Conservation (phyloP, 1,284 basidiomycete species). For the Malassezia sympodialis region DNA sequence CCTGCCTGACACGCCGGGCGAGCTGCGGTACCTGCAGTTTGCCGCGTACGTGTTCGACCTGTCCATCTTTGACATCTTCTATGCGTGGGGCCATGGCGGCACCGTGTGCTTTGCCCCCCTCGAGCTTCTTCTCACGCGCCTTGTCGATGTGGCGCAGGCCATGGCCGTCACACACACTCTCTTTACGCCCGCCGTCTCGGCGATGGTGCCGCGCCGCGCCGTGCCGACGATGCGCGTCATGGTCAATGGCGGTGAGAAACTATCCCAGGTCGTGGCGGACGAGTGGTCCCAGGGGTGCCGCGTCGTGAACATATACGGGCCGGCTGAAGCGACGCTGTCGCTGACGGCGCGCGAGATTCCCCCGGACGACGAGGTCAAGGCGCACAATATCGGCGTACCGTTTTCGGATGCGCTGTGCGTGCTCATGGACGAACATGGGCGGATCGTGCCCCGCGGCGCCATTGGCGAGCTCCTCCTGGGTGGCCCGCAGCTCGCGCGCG, state of each 20-base stretch:
- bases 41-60: slow-evolving; percentile 48
- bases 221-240: slow-evolving; percentile 44
- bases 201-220: slow-evolving; percentile 40
- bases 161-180: slow-evolving; percentile 42
- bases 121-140: slow-evolving; percentile 30
- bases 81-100: slow-evolving; percentile 42
- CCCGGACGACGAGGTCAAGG: slow-evolving; percentile 41
- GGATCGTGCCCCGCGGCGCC: slow-evolving; percentile 44
- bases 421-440: slow-evolving; percentile 33
- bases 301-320: slow-evolving; percentile 46
- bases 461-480: slow-evolving; percentile 48
- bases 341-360: slow-evolving; percentile 42
- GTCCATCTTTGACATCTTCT: slow-evolving; percentile 47
- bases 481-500: slow-evolving; percentile 39
- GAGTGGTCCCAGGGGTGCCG: slow-evolving; percentile 46
- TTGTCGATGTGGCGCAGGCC: slow-evolving; percentile 33
- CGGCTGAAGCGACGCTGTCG: slow-evolving; percentile 45
- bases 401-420: slow-evolving; percentile 45
- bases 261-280: slow-evolving; percentile 48
- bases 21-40: slow-evolving; percentile 46
- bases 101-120: slow-evolving; percentile 41
- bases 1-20: background rate
- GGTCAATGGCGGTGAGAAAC: slow-evolving; percentile 49
- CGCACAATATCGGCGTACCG: slow-evolving; percentile 48
- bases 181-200: slow-evolving; percentile 49